Percentiles rank a stretch among this genome's conserved stretches.
Evolutionary conservation across 306 rosid genomes (phyloP).

Genomic region (Gleditsia sinensis): DNA sequence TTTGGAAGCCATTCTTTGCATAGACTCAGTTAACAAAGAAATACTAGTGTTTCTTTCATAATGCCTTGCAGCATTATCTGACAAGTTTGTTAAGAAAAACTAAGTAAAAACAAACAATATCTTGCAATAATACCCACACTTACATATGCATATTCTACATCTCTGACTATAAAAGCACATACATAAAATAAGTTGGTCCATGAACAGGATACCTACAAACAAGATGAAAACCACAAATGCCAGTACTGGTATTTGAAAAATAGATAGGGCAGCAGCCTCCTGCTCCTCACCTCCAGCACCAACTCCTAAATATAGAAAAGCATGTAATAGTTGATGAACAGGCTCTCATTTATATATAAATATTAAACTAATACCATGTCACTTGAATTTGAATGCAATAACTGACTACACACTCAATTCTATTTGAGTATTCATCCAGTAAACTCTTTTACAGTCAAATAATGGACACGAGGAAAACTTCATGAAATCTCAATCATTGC

Average conservation of each 20-base stretch:
- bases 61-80: slow-evolving; percentile 16
- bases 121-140: slow-evolving; percentile 12
- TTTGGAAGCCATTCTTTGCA: slow-evolving; percentile 1
- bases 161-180: slow-evolving; percentile 15
- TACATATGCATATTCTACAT: slow-evolving; percentile 6
- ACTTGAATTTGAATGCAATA: background rate
- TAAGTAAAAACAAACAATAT: slow-evolving; percentile 9
- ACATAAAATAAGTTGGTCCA: slow-evolving; percentile 44
- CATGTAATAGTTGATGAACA: slow-evolving; percentile 7
- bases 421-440: background rate
- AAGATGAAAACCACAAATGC: slow-evolving; percentile 75
- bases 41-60: slow-evolving; percentile 15
- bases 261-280: slow-evolving; percentile 70
- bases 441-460: background rate
- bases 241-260: slow-evolving; percentile 87
- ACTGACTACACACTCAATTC: slow-evolving; percentile 2
- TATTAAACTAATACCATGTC: slow-evolving; percentile 10
- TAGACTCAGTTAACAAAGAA: background rate
- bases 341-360: slow-evolving; percentile 16
- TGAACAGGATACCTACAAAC: slow-evolving; percentile 94
- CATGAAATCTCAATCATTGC: slow-evolving; percentile 1
- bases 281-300: slow-evolving; percentile 99
- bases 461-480: slow-evolving; percentile 13
- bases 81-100: slow-evolving; percentile 27
- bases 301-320: slow-evolving; percentile 66